Evolutionary conservation across 2,329 filamentous ascomycete genomes (phyloP).

Genomic region (Cladosporium halotolerans): DNA sequence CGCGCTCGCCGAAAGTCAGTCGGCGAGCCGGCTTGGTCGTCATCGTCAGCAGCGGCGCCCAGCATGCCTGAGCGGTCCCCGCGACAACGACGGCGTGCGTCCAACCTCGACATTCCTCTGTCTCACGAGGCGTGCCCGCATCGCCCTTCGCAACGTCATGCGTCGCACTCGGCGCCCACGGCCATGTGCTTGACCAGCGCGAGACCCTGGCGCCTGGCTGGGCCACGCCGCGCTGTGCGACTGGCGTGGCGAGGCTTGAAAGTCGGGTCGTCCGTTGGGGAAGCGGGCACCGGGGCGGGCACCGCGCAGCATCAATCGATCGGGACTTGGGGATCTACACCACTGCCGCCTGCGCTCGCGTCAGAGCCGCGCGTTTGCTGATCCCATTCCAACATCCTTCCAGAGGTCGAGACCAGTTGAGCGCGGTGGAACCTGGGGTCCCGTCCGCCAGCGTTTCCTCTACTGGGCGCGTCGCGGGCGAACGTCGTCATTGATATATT

Average conservation of each 20-base stretch:
- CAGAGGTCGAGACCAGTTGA: not conserved
- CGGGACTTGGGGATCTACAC: not conserved
- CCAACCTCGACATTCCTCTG: not conserved
- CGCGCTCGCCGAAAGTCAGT: too few relatives aligned
- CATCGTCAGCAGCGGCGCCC: too few relatives aligned
- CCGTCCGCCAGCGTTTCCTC: too few relatives aligned
- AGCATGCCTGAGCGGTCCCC: not conserved
- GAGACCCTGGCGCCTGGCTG: not conserved
- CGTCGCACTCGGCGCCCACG: not conserved
- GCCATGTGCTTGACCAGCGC: not conserved
- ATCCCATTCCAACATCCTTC: not conserved
- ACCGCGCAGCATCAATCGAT: not conserved
- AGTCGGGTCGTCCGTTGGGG: not conserved
- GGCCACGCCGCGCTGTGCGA: conserved; percentile 1
- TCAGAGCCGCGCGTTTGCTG: not conserved
- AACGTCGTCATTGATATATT: too few relatives aligned
- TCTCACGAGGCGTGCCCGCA: not conserved
- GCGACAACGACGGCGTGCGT: not conserved
- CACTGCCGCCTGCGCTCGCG: not conserved
- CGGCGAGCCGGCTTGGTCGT: too few relatives aligned
- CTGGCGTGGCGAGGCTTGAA: not conserved
- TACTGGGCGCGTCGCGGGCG: too few relatives aligned
- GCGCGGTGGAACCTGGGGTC: not conserved
- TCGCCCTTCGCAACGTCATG: conserved; percentile 1
- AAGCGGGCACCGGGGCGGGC: not conserved